Percentiles rank a stretch among this genome's conserved stretches.
phyloP scores from a whole-genome alignment of 192 early-diverging fungal species.

The Coemansia sp. region DNA sequence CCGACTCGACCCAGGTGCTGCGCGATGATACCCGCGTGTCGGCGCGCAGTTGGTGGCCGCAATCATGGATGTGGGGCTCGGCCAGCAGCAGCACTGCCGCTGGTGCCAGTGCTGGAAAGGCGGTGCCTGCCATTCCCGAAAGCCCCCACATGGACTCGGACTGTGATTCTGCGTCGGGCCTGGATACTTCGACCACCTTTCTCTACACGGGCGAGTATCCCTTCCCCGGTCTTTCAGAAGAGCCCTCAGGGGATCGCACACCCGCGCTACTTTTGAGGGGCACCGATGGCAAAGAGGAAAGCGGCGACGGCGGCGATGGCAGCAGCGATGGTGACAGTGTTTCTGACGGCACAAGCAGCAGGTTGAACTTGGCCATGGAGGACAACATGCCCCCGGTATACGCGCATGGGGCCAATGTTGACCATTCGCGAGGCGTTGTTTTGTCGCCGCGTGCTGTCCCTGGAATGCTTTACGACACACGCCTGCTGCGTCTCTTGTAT shows the following conservation, averaged over 20 bases:
- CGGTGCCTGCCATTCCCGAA: not conserved
- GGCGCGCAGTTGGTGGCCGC: slow-evolving; percentile 34
- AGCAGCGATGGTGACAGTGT: not conserved
- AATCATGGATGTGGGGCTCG: slow-evolving; percentile 18
- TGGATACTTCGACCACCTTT: slow-evolving; percentile 29
- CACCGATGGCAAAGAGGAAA: not conserved
- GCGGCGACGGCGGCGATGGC: not conserved
- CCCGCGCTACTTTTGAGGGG: too few species aligned
- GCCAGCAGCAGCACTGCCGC: not conserved
- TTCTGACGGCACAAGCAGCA: slow-evolving; percentile 11
- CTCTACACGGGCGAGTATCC: slow-evolving; percentile 33
- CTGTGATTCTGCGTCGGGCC: slow-evolving; percentile 9
- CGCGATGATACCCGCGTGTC: slow-evolving; percentile 39
- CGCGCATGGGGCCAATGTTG: slow-evolving; percentile 36
- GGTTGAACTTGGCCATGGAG: slow-evolving; percentile 30
- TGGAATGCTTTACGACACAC: slow-evolving; percentile 45
- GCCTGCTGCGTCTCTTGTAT: slow-evolving; percentile 14
- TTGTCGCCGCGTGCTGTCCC: slow-evolving; percentile 30
- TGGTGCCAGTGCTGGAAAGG: too few species aligned
- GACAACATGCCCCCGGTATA: slow-evolving; percentile 39
- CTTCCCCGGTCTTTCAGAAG: slow-evolving; percentile 20
- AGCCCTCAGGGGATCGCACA: not conserved
- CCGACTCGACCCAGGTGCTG: slow-evolving; percentile 25
- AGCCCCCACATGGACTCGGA: not conserved
- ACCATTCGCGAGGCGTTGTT: slow-evolving; percentile 34